Base-by-base conservation (phyloP, 768 basidiomycete species). In the Dioszegia hungarica region DNA sequence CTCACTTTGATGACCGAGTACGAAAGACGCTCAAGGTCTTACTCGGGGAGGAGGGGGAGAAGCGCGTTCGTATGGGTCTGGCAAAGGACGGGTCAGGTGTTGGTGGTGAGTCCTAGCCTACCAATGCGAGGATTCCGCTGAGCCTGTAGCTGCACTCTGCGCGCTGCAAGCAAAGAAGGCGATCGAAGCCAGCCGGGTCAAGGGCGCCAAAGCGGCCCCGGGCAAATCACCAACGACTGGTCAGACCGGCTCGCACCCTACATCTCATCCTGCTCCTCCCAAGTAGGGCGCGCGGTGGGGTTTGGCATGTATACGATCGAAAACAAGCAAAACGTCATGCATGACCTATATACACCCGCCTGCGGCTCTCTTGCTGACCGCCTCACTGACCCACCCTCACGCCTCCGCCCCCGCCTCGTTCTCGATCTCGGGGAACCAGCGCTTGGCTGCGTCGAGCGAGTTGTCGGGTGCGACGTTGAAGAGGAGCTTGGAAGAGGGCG, bases 51-150 rank as follows among this genome's bases (percentile, higher is more conserved):
- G 85, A 88, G 29, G 84, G 88, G 6, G 90, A 93, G 79, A 80
- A 83, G 67, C 79, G 84, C 28, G 85, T 95, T 0, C 82, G 86
- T 46, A 88, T 98, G 66, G 94, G 90, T 34, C 74, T 98, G 73
- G 95, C 95, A 3, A 98, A 95, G 76, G 95, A 99, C 66, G 95
- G 95, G 12, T 93, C 90, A 68, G 95, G 94, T 34, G 91, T 92
- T 38, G 95, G 95, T 71, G 94, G 93, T 95, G 75, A 78, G 87
- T 75, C 20, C 1, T 12, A 40, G 15, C 40, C 33, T 38, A 25
- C 12, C 36, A 24, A 29, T 28, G 10, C 12, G 12, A 31, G 31
- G 33, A 8, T 15, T 22, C 17, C 11, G 49, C 47, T 50, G 20
- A 41, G 36, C 27, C 37, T 50, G 12, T 48, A 92, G 91, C 91